Percentiles rank a stretch among this genome's conserved stretches.
phyloP scores from a whole-genome alignment of 2,329 filamentous ascomycete genomes.

The Alternaria burnsii region DNA sequence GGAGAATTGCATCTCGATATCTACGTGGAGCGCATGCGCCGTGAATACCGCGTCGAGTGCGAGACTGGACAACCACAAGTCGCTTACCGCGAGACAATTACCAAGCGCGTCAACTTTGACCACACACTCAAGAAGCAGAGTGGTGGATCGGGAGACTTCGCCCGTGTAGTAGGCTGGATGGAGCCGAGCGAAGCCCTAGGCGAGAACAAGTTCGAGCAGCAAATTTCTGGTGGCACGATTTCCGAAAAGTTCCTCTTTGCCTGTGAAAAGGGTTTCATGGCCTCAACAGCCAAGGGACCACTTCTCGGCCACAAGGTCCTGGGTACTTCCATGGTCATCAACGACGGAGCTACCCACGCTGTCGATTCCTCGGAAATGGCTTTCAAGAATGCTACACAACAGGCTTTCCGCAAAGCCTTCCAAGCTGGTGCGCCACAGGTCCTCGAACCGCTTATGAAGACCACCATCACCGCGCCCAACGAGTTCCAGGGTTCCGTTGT shows the following conservation, averaged over 20 bases:
- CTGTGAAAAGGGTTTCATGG: slow-evolving; percentile 92
- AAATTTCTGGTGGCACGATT: slow-evolving; percentile 88
- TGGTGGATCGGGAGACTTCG: slow-evolving; percentile 94
- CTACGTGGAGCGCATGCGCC: slow-evolving; percentile 94
- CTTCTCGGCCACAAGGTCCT: slow-evolving; percentile 93
- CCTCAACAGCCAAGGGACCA: slow-evolving; percentile 84
- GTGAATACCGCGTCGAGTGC: slow-evolving; percentile 97
- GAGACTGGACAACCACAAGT: slow-evolving; percentile 96
- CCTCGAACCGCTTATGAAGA: slow-evolving; percentile 98
- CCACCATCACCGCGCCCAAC: slow-evolving; percentile 90
- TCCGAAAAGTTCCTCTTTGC: slow-evolving; percentile 95
- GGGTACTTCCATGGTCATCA: slow-evolving; percentile 88
- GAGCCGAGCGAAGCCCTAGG: slow-evolving; percentile 80
- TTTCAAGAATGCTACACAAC: slow-evolving; percentile 92
- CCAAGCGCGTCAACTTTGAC: slow-evolving; percentile 82
- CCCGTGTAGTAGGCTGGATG: slow-evolving; percentile 89
- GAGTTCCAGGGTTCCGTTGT: slow-evolving; percentile 98
- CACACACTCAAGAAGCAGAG: slow-evolving; percentile 94
- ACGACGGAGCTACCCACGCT: slow-evolving; percentile 95
- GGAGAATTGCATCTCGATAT: slow-evolving; percentile 96
- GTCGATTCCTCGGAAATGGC: slow-evolving; percentile 97
- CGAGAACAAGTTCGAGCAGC: slow-evolving; percentile 84
- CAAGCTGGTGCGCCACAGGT: slow-evolving; percentile 80
- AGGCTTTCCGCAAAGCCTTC: slow-evolving; percentile 97
- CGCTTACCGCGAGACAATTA: slow-evolving; percentile 94